Evolutionary conservation across 352 stramenopile species (phyloP).

Genomic region (Globisporangium cederbergense): DNA sequence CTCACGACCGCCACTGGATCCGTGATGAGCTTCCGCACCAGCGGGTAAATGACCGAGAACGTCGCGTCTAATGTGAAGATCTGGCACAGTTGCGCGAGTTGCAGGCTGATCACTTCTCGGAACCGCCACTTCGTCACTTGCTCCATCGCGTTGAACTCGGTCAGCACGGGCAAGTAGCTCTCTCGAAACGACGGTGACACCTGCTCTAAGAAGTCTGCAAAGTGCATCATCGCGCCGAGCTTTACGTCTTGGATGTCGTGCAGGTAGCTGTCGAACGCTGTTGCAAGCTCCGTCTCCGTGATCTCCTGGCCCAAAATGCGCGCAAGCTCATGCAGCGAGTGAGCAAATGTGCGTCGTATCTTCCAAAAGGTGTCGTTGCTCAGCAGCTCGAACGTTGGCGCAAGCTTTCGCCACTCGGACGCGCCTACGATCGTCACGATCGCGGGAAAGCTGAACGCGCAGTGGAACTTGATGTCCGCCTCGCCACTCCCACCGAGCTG

Average conservation of each 20-base stretch:
- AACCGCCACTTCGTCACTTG: constrained; percentile 86
- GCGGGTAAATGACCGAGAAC: constrained; percentile 72
- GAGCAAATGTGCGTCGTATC: constrained; percentile 90
- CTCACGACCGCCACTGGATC: constrained; percentile 73
- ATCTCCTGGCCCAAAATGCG: constrained; percentile 76
- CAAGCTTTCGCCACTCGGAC: constrained; percentile 70
- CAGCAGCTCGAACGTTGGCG: constrained; percentile 77
- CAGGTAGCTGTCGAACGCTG: constrained; percentile 83
- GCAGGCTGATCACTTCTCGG: constrained; percentile 66
- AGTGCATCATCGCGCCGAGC: constrained; percentile 79
- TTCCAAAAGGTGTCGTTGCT: constrained; percentile 85
- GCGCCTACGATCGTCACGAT: constrained; percentile 79
- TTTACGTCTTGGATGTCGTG: constrained; percentile 80
- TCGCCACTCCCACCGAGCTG: constrained; percentile 72
- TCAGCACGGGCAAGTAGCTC: constrained; percentile 76
- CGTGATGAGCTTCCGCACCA: constrained; percentile 73
- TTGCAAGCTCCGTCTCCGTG: constrained; percentile 73
- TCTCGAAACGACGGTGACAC: constrained; percentile 70
- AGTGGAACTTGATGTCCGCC: constrained; percentile 90
- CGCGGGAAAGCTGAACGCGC: constrained; percentile 90
- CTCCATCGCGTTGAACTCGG: constrained; percentile 58
- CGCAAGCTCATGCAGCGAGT: constrained; percentile 89
- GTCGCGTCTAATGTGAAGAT: constrained; percentile 69
- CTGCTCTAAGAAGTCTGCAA: constrained; percentile 81
- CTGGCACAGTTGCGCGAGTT: constrained; percentile 68